Evolutionary conservation across 805 yeast species (phyloP), one percentile per base, ranked within the genome.

Genomic region (Candida caryicola): DNA sequence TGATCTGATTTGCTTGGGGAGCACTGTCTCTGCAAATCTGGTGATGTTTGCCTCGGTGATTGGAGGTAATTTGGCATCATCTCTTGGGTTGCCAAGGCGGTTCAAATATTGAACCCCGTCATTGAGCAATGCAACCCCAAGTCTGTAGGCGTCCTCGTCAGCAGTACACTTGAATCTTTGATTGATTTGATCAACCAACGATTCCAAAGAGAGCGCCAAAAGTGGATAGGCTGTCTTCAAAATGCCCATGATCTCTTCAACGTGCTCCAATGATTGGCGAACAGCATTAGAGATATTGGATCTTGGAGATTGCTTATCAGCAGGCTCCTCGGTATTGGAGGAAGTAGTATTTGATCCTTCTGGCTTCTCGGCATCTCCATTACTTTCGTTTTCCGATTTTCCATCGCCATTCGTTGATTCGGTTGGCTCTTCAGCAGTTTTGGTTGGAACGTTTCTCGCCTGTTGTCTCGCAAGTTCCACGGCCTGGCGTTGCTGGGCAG

Each of bases 141-240:
- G 71, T 48, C 99, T 73, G 61, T 93, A 95, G 1, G 96, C 91
- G 61, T 93, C 99, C 54, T 91, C 99, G 59, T 93, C 99, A 1
- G 93, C 86, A 31, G 85, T 84, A 26, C 95, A 82, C 62, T 91
- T 93, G 73, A 93, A 91, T 39, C 97, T 73, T 57, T 89, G 96
- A 53, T 82, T 83, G 39, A 93, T 87, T 66, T 95, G 99, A 54
- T 95, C 98, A 19, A 93, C 97, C 38, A 95, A 66, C 0, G 98
- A 88, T 61, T 93, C 99, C 46, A 95, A 72, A 0, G 97, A 88
- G 31, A 93, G 74, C 0, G 99, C 96, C 45, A 93, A 66, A 37
- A 93, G 66, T 2, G 99, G 99, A 59, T 90, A 93, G 0, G 98
- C 96, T 0, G 99, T 95, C 59, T 93, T 93, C 58, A 95, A 69